Conservation (phyloP, 768 basidiomycete species). For the Boletellus ananiceps region DNA sequence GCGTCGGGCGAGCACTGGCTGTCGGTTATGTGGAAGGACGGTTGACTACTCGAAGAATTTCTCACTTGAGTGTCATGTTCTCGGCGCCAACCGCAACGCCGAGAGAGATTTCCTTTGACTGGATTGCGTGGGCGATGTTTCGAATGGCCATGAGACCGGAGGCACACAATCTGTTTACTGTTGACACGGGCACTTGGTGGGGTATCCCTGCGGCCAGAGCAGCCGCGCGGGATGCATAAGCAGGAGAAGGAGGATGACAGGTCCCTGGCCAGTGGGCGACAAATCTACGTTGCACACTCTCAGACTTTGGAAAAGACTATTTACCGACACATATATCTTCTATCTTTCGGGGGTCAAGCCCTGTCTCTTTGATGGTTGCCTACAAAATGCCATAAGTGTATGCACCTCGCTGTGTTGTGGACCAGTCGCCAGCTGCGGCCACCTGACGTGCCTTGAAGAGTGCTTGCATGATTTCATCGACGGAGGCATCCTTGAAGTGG, state of each 20-base stretch:
- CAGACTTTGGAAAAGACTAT: slow-evolving; percentile 13
- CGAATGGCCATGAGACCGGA: slow-evolving; percentile 94
- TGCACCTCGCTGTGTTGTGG: not conserved
- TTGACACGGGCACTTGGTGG: slow-evolving; percentile 78
- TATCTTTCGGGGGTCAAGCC: slow-evolving; percentile 64
- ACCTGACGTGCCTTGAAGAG: slow-evolving; percentile 62
- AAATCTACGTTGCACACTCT: not conserved
- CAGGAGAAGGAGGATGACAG: slow-evolving; percentile 78
- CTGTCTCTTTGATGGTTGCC: slow-evolving; percentile 64
- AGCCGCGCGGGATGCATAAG: slow-evolving; percentile 81
- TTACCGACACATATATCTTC: slow-evolving; percentile 83
- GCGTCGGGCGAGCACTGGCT: slow-evolving; percentile 67
- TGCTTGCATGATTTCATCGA: slow-evolving; percentile 81
- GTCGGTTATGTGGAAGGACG: not conserved
- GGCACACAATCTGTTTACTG: slow-evolving; percentile 90
- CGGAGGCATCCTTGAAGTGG: slow-evolving; percentile 81
- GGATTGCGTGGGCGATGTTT: slow-evolving; percentile 83
- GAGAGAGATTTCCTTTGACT: slow-evolving; percentile 75
- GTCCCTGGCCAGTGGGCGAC: slow-evolving; percentile 45
- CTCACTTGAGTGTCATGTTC: slow-evolving; percentile 78
- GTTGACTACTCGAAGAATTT: slow-evolving; percentile 5
- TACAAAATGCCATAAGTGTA: slow-evolving; percentile 22
- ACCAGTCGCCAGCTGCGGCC: not conserved
- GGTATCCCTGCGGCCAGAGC: slow-evolving; percentile 89
- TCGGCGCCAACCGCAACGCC: slow-evolving; percentile 83